Conservation (phyloP, 2,329 filamentous ascomycete species). For the Cladosporium sp. region DNA sequence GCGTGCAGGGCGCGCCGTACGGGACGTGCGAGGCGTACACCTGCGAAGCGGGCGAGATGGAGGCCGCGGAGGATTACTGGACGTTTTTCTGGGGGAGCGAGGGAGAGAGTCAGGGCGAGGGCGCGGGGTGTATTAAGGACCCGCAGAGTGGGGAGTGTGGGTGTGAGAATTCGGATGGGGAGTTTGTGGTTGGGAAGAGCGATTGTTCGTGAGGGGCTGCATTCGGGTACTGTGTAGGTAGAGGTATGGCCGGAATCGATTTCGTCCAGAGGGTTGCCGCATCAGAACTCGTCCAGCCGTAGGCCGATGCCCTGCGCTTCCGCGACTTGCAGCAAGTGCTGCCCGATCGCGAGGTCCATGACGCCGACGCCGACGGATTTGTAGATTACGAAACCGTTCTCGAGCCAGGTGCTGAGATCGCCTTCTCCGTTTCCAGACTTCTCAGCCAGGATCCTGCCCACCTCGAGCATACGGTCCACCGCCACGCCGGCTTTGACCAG, state of each 20-base stretch:
- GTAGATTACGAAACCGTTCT: conserved; percentile 59
- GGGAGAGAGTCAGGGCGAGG: conserved; percentile 27
- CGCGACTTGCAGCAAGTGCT: conserved; percentile 47
- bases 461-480: conserved; percentile 72
- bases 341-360: conserved; percentile 62
- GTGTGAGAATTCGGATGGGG: conserved; percentile 38
- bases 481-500: conserved; percentile 69
- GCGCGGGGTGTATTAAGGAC: conserved; percentile 35
- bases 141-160: conserved; percentile 36
- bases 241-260: not conserved
- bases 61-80: conserved; percentile 32
- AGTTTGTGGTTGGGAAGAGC: conserved; percentile 29
- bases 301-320: not conserved
- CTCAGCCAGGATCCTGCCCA: conserved; percentile 72
- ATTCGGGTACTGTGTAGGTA: not conserved
- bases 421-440: conserved; percentile 36
- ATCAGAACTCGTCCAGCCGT: not conserved
- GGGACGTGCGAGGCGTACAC: conserved; percentile 43
- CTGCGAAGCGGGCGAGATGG: conserved; percentile 32
- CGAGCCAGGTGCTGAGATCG: conserved; percentile 50
- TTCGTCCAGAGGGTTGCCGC: not conserved
- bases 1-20: conserved; percentile 40
- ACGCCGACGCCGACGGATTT: conserved; percentile 63
- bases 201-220: conserved; percentile 9
- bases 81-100: conserved; percentile 32